A percentile compares a stretch with the other conserved stretches of the same genome.
Conservation (phyloP, 73 alveolate genomes). For the Paramecium sexaurelia region DNA sequence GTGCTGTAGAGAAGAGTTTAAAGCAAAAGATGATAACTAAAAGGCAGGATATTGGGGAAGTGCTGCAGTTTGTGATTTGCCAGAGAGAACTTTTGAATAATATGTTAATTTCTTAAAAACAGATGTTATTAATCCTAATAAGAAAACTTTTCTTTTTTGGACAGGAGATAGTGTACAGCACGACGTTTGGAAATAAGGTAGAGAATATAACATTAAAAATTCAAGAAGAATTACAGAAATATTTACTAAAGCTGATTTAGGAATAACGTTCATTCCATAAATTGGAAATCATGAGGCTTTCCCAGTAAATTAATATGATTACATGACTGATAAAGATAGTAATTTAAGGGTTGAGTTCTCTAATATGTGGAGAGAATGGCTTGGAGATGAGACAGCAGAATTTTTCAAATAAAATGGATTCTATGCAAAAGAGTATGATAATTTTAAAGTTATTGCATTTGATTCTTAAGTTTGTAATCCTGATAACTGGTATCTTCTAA, state of each 20-base stretch:
- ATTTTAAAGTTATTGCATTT: conserved; percentile 58
- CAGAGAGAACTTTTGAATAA: conserved; percentile 79
- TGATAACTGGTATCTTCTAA: conserved; percentile 57
- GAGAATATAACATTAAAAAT: conserved; percentile 67
- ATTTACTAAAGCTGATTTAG: neutral
- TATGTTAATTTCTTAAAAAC: conserved; percentile 70
- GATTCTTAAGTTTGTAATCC: conserved; percentile 66
- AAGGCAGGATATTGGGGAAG: conserved; percentile 82
- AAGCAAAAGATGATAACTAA: conserved; percentile 69
- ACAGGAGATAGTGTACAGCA: conserved; percentile 86
- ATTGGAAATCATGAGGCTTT: conserved; percentile 69
- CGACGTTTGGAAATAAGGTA: conserved; percentile 78
- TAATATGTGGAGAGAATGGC: conserved; percentile 65
- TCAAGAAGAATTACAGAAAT: conserved; percentile 36
- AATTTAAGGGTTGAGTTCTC: conserved; percentile 56
- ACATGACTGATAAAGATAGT: conserved; percentile 49
- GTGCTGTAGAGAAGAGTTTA: conserved; percentile 75
- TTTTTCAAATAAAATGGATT: conserved; percentile 62
- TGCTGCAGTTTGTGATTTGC: conserved; percentile 77
- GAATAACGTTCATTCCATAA: conserved; percentile 47
- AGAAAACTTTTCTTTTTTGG: conserved; percentile 73
- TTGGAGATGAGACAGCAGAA: conserved; percentile 63
- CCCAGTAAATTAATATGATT: conserved; percentile 64
- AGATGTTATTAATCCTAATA: conserved; percentile 74
- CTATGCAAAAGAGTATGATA: conserved; percentile 43